Conservation (phyloP, 768 basidiomycete genomes). For the Sutorius australiensis region DNA sequence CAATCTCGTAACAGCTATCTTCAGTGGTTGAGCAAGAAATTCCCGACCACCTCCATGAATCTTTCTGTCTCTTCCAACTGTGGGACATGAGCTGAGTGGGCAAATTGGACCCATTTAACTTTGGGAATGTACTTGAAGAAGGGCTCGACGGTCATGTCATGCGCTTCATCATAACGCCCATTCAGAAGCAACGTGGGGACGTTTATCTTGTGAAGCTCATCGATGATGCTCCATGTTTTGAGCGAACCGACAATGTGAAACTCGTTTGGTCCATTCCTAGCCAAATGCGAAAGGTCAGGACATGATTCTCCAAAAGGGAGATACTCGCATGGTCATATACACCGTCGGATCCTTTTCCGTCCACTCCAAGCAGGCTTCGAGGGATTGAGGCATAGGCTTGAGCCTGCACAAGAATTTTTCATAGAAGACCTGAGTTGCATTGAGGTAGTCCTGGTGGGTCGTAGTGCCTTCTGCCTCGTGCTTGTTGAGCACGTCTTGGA, state of each 20-base stretch:
- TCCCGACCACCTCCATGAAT: constrained; percentile 32
- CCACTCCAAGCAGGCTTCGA: constrained; percentile 32
- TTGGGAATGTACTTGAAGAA: constrained; percentile 32
- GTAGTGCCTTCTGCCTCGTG: constrained; percentile 46
- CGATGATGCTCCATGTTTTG: constrained; percentile 34
- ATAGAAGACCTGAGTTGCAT: constrained; percentile 41
- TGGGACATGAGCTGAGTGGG: constrained; percentile 34
- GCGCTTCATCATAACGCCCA: constrained; percentile 36
- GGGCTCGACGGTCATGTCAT: constrained; percentile 32
- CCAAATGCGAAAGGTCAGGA: neutral
- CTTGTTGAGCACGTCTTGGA: constrained; percentile 38
- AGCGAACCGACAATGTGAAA: constrained; percentile 34
- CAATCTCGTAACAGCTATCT: neutral
- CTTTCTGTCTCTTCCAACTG: constrained; percentile 37
- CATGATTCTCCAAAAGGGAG: neutral
- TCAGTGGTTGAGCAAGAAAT: constrained; percentile 24
- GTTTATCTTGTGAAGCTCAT: constrained; percentile 31
- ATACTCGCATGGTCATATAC: constrained; percentile 42
- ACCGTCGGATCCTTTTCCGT: constrained; percentile 46
- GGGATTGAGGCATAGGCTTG: constrained; percentile 42
- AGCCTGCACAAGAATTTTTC: constrained; percentile 41
- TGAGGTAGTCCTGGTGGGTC: constrained; percentile 42
- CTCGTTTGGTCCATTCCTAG: constrained; percentile 40
- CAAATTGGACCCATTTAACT: constrained; percentile 37
- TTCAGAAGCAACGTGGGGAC: constrained; percentile 35